Evolutionary conservation across 306 rosid species (phyloP).

Genomic region (Vigna hirtella): DNA sequence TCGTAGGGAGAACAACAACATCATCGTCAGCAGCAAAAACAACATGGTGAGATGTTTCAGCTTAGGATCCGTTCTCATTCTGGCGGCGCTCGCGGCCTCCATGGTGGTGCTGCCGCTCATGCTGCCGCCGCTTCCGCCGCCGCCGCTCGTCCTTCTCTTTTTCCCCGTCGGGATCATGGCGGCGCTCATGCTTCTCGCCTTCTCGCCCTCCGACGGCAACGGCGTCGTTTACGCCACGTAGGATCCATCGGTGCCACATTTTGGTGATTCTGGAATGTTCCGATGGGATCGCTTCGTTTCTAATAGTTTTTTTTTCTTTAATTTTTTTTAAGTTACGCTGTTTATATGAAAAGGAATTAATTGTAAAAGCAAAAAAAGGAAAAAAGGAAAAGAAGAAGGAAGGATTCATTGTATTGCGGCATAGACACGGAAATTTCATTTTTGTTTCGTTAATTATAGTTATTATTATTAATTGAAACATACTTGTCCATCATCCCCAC

Average conservation of each 20-base stretch:
- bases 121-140: slow-evolving; percentile 82
- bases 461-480: too few species aligned
- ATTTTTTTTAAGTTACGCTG: slow-evolving; percentile 29
- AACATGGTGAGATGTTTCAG: slow-evolving; percentile 60
- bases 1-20: slow-evolving; percentile 7
- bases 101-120: slow-evolving; percentile 72
- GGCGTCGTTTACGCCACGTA: slow-evolving; percentile 43
- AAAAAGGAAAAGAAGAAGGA: neutral
- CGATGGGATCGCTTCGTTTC: neutral
- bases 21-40: neutral
- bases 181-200: slow-evolving; percentile 71
- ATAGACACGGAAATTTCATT: slow-evolving; percentile 1
- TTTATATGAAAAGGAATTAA: slow-evolving; percentile 39
- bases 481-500: too few species aligned
- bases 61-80: slow-evolving; percentile 50
- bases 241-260: slow-evolving; percentile 38
- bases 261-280: neutral
- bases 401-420: slow-evolving; percentile 40
- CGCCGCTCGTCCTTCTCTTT: slow-evolving; percentile 69
- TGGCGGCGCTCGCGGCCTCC: slow-evolving; percentile 61
- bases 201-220: slow-evolving; percentile 57
- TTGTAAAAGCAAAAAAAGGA: slow-evolving; percentile 21
- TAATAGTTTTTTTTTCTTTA: neutral
- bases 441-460: neutral
- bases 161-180: slow-evolving; percentile 83